Evolutionary conservation across 495 filamentous ascomycete genomes (phyloP).

Genomic region (Talaromyces trachyspermus): DNA sequence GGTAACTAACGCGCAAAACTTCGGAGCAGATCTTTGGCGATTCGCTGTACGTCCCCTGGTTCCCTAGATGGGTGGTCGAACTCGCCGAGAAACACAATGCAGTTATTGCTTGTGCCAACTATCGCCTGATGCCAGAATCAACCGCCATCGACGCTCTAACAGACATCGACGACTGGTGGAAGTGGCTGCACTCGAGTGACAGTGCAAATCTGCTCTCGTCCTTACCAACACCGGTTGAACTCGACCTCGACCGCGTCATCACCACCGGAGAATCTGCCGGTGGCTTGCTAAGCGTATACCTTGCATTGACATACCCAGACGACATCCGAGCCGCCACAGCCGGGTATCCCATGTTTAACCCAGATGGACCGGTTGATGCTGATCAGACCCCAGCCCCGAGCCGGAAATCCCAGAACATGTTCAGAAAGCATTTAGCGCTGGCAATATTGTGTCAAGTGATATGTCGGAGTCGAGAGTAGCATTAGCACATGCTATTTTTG

Average conservation of each 20-base stretch:
- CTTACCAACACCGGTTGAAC: constrained; percentile 11
- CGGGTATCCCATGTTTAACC: constrained; percentile 17
- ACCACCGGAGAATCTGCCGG: constrained; percentile 28
- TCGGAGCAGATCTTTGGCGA: constrained; percentile 16
- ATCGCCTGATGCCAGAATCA: constrained; percentile 46
- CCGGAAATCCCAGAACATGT: not conserved
- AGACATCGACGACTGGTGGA: constrained; percentile 45
- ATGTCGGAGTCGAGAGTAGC: too few relatives aligned
- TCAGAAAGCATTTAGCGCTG: not conserved
- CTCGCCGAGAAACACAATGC: constrained; percentile 25
- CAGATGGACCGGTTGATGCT: constrained; percentile 7
- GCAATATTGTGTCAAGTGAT: too few relatives aligned
- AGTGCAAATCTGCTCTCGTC: constrained; percentile 12
- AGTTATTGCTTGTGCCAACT: constrained; percentile 38
- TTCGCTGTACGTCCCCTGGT: constrained; percentile 22
- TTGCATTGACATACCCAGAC: constrained; percentile 17
- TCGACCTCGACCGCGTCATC: constrained; percentile 23
- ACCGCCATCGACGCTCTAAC: constrained; percentile 36
- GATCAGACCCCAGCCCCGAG: too few relatives aligned
- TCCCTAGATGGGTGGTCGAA: constrained; percentile 25
- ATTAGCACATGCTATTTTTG: not conserved
- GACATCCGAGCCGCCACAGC: constrained; percentile 16
- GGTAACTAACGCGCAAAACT: not conserved
- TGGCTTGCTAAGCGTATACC: constrained; percentile 22
- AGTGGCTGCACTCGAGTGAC: constrained; percentile 30